Base-by-base conservation (phyloP, 768 basidiomycete species). In the Butyriboletus loyo region DNA sequence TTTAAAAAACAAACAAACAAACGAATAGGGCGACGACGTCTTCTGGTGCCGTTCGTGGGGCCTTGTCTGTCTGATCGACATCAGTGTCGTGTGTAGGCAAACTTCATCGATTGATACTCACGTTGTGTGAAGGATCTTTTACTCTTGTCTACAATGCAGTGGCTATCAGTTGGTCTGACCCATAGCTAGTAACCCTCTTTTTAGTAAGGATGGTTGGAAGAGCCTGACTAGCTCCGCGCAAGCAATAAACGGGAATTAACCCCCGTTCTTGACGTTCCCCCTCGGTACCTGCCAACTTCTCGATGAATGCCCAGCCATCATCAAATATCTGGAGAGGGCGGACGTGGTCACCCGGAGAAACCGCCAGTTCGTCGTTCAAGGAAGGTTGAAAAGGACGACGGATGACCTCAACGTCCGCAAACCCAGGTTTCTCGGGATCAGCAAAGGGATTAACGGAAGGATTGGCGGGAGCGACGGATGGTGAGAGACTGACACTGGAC, bases 231-330 rank as follows among this genome's bases (percentile, higher is more conserved):
- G 68, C 62, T 37, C 74, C 72, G 27, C 84, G 73, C 64, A 88
- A 73, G 64, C 86, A 88, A 58, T 86, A 83, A n/a, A 87, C 70
- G 6, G 87, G 87, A 41, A 89, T 85, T 47, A 88, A 63, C 0
- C 86, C 87, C 35, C 66, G 66, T 4, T 61, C 63, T 27, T 37
- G 53, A 53, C 30, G 27, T 11, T 25, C 46, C 15, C 21, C 21
- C 7, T 19, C 37, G 2, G 43, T 35, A 7, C 40, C 15, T 2
- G 53, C 54, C 10, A 77, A 47, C 53, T 74, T 80, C 70, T 85
- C 78, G 34, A 85, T 80, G 55, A 79, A 66, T 7, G 80, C 80
- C 87, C 87, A 89, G 1, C 86, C 87, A 58, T 89, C 87, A 52
- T 86, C 82, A 61, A 82, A 89, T 22, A 79, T 59, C 44, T 72